Evolutionary conservation across 202 grass and related monocot genomes (phyloP).

Genomic region (Carex arenaria): DNA sequence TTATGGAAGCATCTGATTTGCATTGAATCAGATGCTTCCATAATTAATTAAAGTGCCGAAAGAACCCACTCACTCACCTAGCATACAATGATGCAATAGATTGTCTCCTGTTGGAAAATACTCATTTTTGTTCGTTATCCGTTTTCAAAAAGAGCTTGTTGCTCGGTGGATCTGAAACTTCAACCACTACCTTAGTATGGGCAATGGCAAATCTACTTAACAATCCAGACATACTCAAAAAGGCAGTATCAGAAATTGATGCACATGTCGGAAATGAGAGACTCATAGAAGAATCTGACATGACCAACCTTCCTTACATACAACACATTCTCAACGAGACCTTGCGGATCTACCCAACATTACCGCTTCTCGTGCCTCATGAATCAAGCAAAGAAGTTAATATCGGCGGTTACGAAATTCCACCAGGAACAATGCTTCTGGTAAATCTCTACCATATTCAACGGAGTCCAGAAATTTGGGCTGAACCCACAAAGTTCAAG

Average conservation of each 20-base stretch:
- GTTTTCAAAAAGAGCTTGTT: background rate
- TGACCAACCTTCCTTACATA: slow-evolving; percentile 42
- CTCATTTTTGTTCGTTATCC: background rate
- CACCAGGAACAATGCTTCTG: slow-evolving; percentile 43
- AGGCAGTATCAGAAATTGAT: slow-evolving; percentile 34
- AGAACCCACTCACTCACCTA: background rate
- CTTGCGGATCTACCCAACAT: slow-evolving; percentile 31
- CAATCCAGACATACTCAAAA: slow-evolving; percentile 31
- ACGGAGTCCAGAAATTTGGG: slow-evolving; percentile 33
- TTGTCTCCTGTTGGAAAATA: background rate
- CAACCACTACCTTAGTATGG: slow-evolving; percentile 37
- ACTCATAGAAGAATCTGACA: slow-evolving; percentile 46
- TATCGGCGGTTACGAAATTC: slow-evolving; percentile 29
- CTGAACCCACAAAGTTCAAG: slow-evolving; percentile 29
- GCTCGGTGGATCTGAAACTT: slow-evolving; percentile 42
- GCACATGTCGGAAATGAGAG: slow-evolving; percentile 21
- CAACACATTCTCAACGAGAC: slow-evolving; percentile 57
- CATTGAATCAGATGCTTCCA: too few relatives aligned
- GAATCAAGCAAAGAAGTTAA: slow-evolving; percentile 46
- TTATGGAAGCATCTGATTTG: too few relatives aligned
- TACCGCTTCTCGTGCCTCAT: slow-evolving; percentile 46
- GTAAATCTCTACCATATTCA: slow-evolving; percentile 54
- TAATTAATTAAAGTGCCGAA: background rate
- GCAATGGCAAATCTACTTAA: slow-evolving; percentile 46
- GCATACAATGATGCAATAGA: background rate